Evolutionary conservation across 2,329 filamentous ascomycete genomes (phyloP), one percentile per base, ranked within the genome.

Genomic region (Albophoma yamanashiensis): DNA sequence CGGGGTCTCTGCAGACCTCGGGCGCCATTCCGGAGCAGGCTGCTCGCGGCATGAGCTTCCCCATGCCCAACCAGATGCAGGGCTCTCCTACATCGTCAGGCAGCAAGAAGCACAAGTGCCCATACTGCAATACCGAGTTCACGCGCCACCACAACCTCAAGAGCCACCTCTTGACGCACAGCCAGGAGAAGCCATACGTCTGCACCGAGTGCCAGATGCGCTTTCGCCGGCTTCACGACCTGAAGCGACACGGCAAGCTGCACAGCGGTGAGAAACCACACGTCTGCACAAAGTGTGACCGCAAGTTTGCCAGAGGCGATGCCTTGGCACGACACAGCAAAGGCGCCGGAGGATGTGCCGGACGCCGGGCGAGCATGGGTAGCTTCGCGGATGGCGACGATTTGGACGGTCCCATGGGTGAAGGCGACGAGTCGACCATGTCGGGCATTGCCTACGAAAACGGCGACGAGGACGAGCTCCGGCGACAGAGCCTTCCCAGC

Each of bases 61-160:
- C 84, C 9, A 79, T 84, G 74, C 74, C 79, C 25, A 74, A 75
- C 1, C 69, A 65, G 38, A 72, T 67, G 64, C 79, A 68, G 71
- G 78, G 64, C 60, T 79, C 68, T 66, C 78, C 91, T 7, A 87
- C 89, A 0, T 87, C 87, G 34, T 75, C 76, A 2, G 67, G 67
- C 20, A 82, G 84, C 58, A 97, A 96, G 77, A 93, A 94, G 69
- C 93, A 99, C 77, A 96, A 94, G 73, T 99, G 94, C 70, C 93
- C 91, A 0, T 96, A 96, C 73, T 99, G 94, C 79, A 86, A 91
- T 45, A 97, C 94, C 6, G 94, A 96, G 69, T 99, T 99, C 67
- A 99, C 94, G 36, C 86, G 94, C 53, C 94, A 97, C 71, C 94
- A 97, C 72, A 97, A 99, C 69, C 83, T 97, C 36, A 99, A 97